Base-by-base conservation (phyloP, 495 filamentous ascomycete genomes). In the Hamigera avellanea region DNA sequence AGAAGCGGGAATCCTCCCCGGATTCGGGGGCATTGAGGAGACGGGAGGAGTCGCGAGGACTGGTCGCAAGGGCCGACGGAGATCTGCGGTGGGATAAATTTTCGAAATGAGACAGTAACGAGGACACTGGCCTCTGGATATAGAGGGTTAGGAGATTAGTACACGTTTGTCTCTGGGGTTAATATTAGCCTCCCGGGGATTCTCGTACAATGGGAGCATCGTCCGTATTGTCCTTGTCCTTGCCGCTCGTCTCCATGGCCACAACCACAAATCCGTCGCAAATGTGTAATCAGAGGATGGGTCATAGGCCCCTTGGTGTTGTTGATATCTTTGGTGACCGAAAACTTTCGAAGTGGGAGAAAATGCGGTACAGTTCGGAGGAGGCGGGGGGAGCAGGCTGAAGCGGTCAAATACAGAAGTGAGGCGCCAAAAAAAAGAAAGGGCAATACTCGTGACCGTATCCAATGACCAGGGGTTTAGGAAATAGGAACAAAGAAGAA, bases 61-160 rank as follows among this genome's bases (percentile, higher is more conserved):
- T 49, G 62, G 41, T 46, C 1, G 52, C 34, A 4, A 39, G 36
- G 28, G 55, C 45, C 6, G 61, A 57, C 16, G 49, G 48, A 8
- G 54, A 48, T 35, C 53, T 73, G 35, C 64, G 50, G 44, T 73
- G 74, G 26, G 79, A 72, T 54, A 94, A 78, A 39, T 81, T 81
- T 67, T 98, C 91, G 51, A 98, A 98, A 53, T 89, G 81, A 28
- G 87, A 91, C 32, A 85, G 73, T 21, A 96, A 67, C 31, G 89
- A 93, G 28, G 91, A 98, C 17, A 98, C 91, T 0, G 91, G 84
- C 66, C 73, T 67, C 67, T 72, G 44, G 26, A 26, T 35, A 30
- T 10, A 35, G 8, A 12, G 28, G 29, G 33, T 41, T 15, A 45
- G 38, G 35, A 33, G 35, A 32, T 55, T 39, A 52, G 43, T 31